Percentiles rank a stretch among this genome's conserved stretches.
These are phyloP conservation scores for Boletus rubroflammeus DNA, from an alignment of 768 basidiomycete genomes.

Conservation along the genomic window DNA sequence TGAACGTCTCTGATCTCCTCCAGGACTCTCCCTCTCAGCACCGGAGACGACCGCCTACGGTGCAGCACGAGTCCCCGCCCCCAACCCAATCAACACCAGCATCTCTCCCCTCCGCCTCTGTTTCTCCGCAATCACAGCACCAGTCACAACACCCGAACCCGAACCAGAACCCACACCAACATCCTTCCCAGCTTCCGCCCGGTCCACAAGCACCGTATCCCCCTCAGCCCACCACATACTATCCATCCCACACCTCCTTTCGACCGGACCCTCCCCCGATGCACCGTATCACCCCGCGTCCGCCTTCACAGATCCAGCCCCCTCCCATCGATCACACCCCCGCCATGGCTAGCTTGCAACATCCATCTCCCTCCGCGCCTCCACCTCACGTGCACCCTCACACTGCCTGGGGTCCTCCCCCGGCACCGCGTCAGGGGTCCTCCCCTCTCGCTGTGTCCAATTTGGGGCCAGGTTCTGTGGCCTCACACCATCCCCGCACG, in stretches of 20 bases:
- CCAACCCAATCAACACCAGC: constrained; percentile 27
- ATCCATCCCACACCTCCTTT: constrained; percentile 16
- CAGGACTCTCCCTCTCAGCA: constrained; percentile 69
- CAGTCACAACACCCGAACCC: constrained; percentile 27
- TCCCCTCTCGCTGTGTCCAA: constrained; percentile 25
- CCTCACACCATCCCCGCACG: constrained; percentile 25
- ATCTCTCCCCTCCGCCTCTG: constrained; percentile 26
- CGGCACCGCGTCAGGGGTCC: constrained; percentile 31
- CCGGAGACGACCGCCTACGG: constrained; percentile 29
- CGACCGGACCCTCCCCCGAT: constrained; percentile 19
- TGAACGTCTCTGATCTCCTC: constrained; percentile 69
- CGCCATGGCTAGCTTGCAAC: constrained; percentile 33
- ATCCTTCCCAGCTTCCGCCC: constrained; percentile 14
- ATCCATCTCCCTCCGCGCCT: constrained; percentile 29
- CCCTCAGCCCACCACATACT: constrained; percentile 24
- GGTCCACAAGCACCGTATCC: constrained; percentile 17
- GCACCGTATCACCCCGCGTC: constrained; percentile 30
- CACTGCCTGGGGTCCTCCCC: constrained; percentile 34
- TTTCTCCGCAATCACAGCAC: constrained; percentile 32
- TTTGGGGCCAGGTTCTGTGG: constrained; percentile 17
- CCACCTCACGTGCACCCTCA: constrained; percentile 31
- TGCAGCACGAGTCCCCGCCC: constrained; percentile 23
- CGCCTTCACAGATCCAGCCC: constrained; percentile 31
- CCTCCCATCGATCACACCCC: constrained; percentile 27
- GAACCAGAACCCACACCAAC: constrained; percentile 13